Evolutionary conservation across 2,329 filamentous ascomycete genomes (phyloP), one percentile per base, ranked within the genome.

Genomic region (Chaetomium sp.): DNA sequence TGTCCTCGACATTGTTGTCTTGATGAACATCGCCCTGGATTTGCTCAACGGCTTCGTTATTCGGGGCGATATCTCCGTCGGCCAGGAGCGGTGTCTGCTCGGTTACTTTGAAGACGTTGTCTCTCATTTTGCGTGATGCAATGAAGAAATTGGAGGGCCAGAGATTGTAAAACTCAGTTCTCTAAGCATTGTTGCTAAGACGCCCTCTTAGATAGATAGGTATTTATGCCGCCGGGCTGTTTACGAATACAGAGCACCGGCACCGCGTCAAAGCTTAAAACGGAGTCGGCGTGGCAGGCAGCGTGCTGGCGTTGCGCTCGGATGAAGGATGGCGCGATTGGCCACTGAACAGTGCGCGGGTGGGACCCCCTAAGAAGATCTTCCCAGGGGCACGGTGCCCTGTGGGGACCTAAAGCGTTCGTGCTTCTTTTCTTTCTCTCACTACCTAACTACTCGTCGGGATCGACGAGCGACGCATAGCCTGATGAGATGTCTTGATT

Each of bases 1-100:
- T 82, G 70, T 81, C 77, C 1, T 79, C 75, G 6, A 73, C 73
- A 29, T 66, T 67, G 63, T 4, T 16, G 23, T 4, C n/a, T 4
- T 63, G 16, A 57, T 55, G 16, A 62, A 67, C 51, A 59, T 49
- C 51, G 55, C 60, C 53, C 33, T 38, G 66, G 27, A 51, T 57
- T 35, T 67, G 65, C 56, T 70, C 70, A 12, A 65, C 65, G 21
- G 45, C 61, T 50, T 72, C 70, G 45, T 54, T 47, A 31, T 29
- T 55, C 1, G 69, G 68, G 5, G 62, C 69, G 16, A 68, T 55
- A 21, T 68, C 62, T 6, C 65, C 65, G 5, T 62, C 65, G 1
- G 66, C 69, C 45, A 78, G 69, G 4, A 78, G 72, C 13, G 72
- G 75, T 23, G 75, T 77, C 21, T 64, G 69, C 69, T 77, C 76